Percentiles rank a stretch among this genome's conserved stretches.
Evolutionary conservation across 2,329 filamentous ascomycete species (phyloP).

Genomic region (Epichloe hybrida): DNA sequence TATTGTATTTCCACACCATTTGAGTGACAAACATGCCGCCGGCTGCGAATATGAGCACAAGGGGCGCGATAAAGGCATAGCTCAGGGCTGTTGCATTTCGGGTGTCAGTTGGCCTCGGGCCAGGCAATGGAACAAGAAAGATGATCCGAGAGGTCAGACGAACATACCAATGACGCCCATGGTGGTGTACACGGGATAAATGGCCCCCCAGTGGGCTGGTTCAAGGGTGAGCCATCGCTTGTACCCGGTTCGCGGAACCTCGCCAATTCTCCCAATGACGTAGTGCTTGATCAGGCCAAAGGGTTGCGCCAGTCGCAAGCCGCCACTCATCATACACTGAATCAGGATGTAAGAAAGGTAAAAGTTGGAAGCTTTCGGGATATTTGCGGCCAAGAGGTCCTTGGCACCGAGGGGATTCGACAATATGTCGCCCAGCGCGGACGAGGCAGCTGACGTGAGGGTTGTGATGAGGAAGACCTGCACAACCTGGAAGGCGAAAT

Average conservation of each 20-base stretch:
- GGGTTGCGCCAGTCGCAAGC: constrained; percentile 58
- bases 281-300: constrained; percentile 44
- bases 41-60: constrained; percentile 71
- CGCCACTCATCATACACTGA: constrained; percentile 71
- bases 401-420: constrained; percentile 49
- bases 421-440: constrained; percentile 50
- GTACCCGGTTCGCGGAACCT: constrained; percentile 71
- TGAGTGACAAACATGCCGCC: constrained; percentile 72
- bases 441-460: constrained; percentile 64
- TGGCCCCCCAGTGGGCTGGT: constrained; percentile 74
- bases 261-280: constrained; percentile 58
- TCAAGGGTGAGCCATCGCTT: constrained; percentile 60
- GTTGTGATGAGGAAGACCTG: constrained; percentile 88
- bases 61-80: constrained; percentile 75
- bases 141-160: neutral
- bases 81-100: constrained; percentile 46
- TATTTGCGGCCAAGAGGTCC: constrained; percentile 51
- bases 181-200: constrained; percentile 70
- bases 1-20: constrained; percentile 77
- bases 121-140: neutral
- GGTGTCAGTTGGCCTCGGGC: neutral
- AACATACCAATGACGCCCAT: constrained; percentile 63
- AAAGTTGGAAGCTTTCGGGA: constrained; percentile 82
- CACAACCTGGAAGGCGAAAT: constrained; percentile 81
- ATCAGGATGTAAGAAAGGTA: constrained; percentile 91